Evolutionary conservation across 2,329 filamentous ascomycete species (phyloP).

Genomic region (Xylariaceae sp.): DNA sequence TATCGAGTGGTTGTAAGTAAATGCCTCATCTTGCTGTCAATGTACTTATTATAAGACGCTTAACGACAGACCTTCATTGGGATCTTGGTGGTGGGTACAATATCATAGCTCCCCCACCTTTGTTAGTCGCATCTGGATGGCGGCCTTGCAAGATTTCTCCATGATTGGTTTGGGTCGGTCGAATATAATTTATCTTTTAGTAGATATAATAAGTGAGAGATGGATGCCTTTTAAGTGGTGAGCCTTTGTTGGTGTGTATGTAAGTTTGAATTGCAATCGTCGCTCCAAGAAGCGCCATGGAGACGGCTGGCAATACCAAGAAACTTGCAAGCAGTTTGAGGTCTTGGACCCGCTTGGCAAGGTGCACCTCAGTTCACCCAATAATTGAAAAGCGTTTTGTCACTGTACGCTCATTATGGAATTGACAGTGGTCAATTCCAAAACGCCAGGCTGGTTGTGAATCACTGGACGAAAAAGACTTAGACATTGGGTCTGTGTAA

Average conservation of each 20-base stretch:
- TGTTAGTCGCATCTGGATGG: too few species aligned
- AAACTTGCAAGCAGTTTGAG: constrained; percentile 1
- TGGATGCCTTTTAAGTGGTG: too few species aligned
- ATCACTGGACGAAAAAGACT: too few species aligned
- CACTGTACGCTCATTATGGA: neutral
- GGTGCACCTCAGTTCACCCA: neutral
- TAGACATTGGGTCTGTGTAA: too few species aligned
- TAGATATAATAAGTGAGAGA: neutral
- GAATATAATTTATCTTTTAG: neutral
- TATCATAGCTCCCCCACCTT: too few species aligned
- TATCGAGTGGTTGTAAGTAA: constrained; percentile 4
- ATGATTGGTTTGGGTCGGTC: neutral
- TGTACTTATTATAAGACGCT: too few species aligned
- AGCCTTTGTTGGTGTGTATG: too few species aligned
- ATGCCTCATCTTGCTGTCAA: constrained; percentile 11
- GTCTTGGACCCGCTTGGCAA: constrained; percentile 22
- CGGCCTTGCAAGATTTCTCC: too few species aligned
- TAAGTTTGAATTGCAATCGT: constrained; percentile 5
- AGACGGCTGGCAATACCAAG: constrained; percentile 3
- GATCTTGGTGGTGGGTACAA: too few species aligned
- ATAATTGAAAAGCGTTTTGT: neutral
- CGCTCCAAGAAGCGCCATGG: constrained; percentile 5
- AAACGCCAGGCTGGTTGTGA: too few species aligned
- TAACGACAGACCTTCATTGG: too few species aligned
- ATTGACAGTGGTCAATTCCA: too few species aligned